A percentile compares a stretch with the other conserved stretches of the same genome.
phyloP scores from a whole-genome alignment of 2,329 filamentous ascomycete genomes.

The Pseudopyrenochaeta lycopersici region DNA sequence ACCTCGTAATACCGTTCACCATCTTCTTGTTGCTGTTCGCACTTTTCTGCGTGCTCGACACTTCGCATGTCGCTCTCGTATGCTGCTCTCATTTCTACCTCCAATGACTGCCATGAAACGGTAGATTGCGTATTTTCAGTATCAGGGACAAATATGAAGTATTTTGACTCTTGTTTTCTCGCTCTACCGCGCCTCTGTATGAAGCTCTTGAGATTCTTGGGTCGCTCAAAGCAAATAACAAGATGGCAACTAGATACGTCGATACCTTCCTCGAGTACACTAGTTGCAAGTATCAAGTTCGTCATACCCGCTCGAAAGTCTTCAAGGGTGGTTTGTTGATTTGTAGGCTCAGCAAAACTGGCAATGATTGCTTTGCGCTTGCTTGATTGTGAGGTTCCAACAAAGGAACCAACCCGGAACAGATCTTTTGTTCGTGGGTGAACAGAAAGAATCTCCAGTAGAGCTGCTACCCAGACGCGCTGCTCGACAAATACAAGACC shows the following conservation, averaged over 20 bases:
- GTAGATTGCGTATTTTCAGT: constrained; percentile 39
- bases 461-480: constrained; percentile 53
- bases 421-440: constrained; percentile 42
- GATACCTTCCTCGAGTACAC: constrained; percentile 68
- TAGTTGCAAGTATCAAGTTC: constrained; percentile 67
- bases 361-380: constrained; percentile 58
- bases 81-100: constrained; percentile 74
- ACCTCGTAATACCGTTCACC: constrained; percentile 38
- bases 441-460: constrained; percentile 49
- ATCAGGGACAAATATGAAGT: constrained; percentile 60
- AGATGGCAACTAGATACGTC: constrained; percentile 70
- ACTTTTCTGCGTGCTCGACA: constrained; percentile 53
- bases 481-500: constrained; percentile 60
- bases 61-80: constrained; percentile 73
- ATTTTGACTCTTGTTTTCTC: constrained; percentile 64
- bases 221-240: constrained; percentile 71
- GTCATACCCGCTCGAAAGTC: constrained; percentile 63
- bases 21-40: constrained; percentile 60
- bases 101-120: constrained; percentile 70
- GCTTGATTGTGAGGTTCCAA: constrained; percentile 59
- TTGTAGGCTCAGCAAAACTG: constrained; percentile 58
- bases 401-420: constrained; percentile 59
- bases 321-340: constrained; percentile 61
- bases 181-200: constrained; percentile 72
- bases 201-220: constrained; percentile 70